Conservation (phyloP, 805 yeast genomes). For the Wickerhamomyces hampshirensis region DNA sequence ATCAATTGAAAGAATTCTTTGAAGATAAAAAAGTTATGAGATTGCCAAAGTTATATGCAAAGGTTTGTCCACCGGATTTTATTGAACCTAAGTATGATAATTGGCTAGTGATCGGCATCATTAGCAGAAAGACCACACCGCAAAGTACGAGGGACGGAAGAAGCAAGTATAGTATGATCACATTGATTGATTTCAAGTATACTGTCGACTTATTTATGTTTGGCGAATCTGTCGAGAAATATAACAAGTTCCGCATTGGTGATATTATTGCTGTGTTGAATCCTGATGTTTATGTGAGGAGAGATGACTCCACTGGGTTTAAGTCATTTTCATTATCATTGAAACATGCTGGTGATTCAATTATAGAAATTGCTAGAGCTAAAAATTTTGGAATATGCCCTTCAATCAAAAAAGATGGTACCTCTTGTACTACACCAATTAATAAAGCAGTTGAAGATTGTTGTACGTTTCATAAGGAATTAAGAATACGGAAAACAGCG, state of each 20-base stretch:
- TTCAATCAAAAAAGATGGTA: constrained; percentile 38
- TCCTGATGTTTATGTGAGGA: constrained; percentile 50
- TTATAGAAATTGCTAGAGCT: constrained; percentile 72
- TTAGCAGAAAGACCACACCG: constrained; percentile 53
- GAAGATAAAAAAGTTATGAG: constrained; percentile 50
- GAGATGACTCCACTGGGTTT: constrained; percentile 8
- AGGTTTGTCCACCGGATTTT: constrained; percentile 64
- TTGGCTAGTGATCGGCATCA: constrained; percentile 75
- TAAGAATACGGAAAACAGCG: constrained; percentile 43
- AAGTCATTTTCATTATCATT: constrained; percentile 51
- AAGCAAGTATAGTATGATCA: constrained; percentile 53
- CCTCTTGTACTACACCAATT: constrained; percentile 56
- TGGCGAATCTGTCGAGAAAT: constrained; percentile 61
- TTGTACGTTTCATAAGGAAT: constrained; percentile 72
- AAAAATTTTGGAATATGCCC: constrained; percentile 65
- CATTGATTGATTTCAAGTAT: constrained; percentile 63
- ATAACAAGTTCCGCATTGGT: constrained; percentile 72
- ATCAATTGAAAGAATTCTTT: constrained; percentile 34
- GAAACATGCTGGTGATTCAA: constrained; percentile 41
- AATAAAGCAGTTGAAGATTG: constrained; percentile 46
- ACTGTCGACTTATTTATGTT: constrained; percentile 59
- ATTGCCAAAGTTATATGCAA: constrained; percentile 55
- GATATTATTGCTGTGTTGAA: constrained; percentile 71
- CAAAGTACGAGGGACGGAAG: constrained; percentile 35
- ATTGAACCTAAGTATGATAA: constrained; percentile 66